Evolutionary conservation across 345 rosid species (phyloP), one percentile per base, ranked within the genome.

Genomic region (Mallotus nudiflorus): DNA sequence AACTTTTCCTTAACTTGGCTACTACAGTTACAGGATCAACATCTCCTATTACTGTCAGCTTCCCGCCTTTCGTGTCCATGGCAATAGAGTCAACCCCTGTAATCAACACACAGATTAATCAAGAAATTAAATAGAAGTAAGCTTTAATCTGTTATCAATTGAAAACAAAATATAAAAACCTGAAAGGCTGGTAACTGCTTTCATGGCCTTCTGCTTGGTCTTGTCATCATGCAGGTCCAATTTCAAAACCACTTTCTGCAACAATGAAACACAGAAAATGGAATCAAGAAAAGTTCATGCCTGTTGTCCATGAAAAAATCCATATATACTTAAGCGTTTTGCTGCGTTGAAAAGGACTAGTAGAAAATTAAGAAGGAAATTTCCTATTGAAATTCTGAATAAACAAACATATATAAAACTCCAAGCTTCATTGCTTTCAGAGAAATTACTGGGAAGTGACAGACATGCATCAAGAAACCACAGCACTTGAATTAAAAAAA

Each of bases 241-340:
- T 75, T 78, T 86, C 84, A 89, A 52, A 0, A 88, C 90, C 61
- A 88, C 70, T 82, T 88, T 93, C 97, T 93, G 85, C 68, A 65
- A 29, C 12, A 52, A 54, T n/a, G 37, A 73, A 63, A 51, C 27
- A 75, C 31, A 52, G 14, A 64, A 29, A 29, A 22, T 62, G 24
- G 40, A 51, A 60, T 46, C 66, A 62, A 28, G 40, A 2, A 37
- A 51, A 42, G 46, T 42, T 48, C 31, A 7, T 16, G n/a, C n/a
- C n/a, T n/a, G 5, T 24, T 42, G 49, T 24, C 51, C 61, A 42
- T 22, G 9, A 49, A 0, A 18, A 59, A 35, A 20, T 31, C 11
- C 44, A n/a, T 31, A 10, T 33, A n/a, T n/a, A n/a, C n/a, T n/a
- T n/a, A 2, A 33, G 46, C 46, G 16, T 65, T 65, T 40, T 20